Conservation (phyloP, 768 basidiomycete genomes). For the Lactarius indigo region DNA sequence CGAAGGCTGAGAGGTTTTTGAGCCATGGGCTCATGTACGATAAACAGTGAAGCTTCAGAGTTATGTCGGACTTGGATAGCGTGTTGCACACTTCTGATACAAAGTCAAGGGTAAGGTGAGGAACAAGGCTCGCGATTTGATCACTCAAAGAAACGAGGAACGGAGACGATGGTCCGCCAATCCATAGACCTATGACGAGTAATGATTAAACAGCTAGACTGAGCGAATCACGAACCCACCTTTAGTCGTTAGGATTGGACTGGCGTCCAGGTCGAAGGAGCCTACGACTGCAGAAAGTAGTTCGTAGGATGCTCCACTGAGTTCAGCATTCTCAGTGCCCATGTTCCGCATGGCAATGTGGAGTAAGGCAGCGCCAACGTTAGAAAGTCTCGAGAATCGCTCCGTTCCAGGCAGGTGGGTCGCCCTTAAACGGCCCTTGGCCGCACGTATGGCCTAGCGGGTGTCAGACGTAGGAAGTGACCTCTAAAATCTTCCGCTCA, state of each 20-base stretch:
- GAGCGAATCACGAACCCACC: constrained; percentile 40
- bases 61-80: constrained; percentile 46
- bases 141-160: constrained; percentile 69
- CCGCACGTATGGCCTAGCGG: constrained; percentile 62
- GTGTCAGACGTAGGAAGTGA: background rate
- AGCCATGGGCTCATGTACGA: constrained; percentile 90
- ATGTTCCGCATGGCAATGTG: constrained; percentile 83
- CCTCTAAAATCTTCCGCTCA: constrained; percentile 29
- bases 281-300: constrained; percentile 73
- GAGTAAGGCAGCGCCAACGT: constrained; percentile 81
- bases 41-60: constrained; percentile 67
- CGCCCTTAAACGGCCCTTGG: constrained; percentile 67
- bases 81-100: constrained; percentile 76
- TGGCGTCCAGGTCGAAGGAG: constrained; percentile 74
- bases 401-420: constrained; percentile 50
- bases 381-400: constrained; percentile 73
- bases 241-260: constrained; percentile 64
- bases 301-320: constrained; percentile 77
- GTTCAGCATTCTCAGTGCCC: constrained; percentile 65
- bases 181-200: constrained; percentile 40
- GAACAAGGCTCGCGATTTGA: constrained; percentile 65
- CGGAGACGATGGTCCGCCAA: constrained; percentile 43
- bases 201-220: constrained; percentile 3
- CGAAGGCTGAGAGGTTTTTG: constrained; percentile 68
- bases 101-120: constrained; percentile 84